Evolutionary conservation across 805 yeast species (phyloP).

Genomic region (Pichia ethanolica): DNA sequence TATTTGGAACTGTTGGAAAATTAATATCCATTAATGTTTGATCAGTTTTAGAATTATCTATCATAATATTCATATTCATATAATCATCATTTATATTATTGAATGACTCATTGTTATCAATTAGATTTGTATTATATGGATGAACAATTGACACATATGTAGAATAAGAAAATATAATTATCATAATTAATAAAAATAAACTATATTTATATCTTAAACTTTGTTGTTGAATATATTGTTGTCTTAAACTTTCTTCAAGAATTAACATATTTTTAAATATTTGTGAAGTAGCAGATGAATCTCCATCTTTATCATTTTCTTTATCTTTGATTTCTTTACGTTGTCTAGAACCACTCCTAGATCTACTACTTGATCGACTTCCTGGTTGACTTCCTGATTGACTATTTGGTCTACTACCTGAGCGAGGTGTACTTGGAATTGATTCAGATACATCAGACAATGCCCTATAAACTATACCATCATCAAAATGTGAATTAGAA

Average conservation of each 20-base stretch:
- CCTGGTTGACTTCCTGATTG: background rate
- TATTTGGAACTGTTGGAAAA: background rate
- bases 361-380: constrained; percentile 8
- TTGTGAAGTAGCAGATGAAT: constrained; percentile 43
- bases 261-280: constrained; percentile 76
- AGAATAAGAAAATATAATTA: constrained; percentile 26
- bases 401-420: background rate
- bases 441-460: background rate
- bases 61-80: no score
- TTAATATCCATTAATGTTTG: no score
- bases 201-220: constrained; percentile 56
- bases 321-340: constrained; percentile 1
- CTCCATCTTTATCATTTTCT: constrained; percentile 11
- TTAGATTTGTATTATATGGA: background rate
- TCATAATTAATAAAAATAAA: constrained; percentile 32
- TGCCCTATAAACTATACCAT: constrained; percentile 5
- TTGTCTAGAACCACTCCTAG: constrained; percentile 13
- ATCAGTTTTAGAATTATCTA: background rate
- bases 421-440: background rate
- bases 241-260: constrained; percentile 77
- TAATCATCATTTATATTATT: no score
- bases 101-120: background rate
- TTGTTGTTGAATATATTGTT: constrained; percentile 70
- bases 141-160: constrained; percentile 29
- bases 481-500: background rate